A percentile compares a stretch with the other conserved stretches of the same genome.
Conservation (phyloP, 2,329 filamentous ascomycete genomes). For the Diaporthe longicolla region DNA sequence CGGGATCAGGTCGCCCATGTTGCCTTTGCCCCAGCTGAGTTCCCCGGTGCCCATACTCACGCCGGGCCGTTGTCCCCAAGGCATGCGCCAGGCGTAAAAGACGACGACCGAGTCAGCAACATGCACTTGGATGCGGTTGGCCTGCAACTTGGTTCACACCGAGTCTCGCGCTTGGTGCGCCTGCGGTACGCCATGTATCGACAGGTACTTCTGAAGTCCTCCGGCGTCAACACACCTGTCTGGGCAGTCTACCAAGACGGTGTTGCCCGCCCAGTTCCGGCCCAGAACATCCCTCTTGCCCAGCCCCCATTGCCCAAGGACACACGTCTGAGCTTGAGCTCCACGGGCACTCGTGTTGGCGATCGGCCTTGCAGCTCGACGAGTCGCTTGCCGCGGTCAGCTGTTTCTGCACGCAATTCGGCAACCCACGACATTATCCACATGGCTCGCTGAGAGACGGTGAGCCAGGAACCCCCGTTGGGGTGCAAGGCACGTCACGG, state of each 20-base stretch:
- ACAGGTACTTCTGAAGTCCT: slow-evolving; percentile 2
- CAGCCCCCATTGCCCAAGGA: not conserved
- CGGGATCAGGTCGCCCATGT: not conserved
- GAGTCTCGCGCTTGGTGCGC: not conserved
- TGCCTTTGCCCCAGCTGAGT: not conserved
- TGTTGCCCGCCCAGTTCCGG: not conserved
- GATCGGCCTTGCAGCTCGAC: slow-evolving; percentile 15
- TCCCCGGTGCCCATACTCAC: not conserved
- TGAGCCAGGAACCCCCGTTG: not conserved
- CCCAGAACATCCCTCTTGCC: not conserved
- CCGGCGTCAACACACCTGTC: not conserved
- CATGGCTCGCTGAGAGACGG: not conserved
- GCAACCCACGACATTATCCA: not conserved
- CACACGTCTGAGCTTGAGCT: not conserved
- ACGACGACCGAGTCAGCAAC: not conserved
- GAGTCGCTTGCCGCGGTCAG: slow-evolving; percentile 8
- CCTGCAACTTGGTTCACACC: slow-evolving; percentile 18
- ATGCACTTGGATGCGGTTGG: not conserved
- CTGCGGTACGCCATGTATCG: slow-evolving; percentile 6
- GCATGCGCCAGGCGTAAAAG: not conserved
- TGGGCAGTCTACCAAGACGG: not conserved
- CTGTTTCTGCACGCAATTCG: not conserved
- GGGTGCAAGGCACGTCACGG: not conserved
- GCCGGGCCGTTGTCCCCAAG: not conserved
- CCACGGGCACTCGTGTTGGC: slow-evolving; percentile 14